Evolutionary conservation across 257 asterid genomes (phyloP), one percentile per base, ranked within the genome.

Genomic region (Solanum phureja): DNA sequence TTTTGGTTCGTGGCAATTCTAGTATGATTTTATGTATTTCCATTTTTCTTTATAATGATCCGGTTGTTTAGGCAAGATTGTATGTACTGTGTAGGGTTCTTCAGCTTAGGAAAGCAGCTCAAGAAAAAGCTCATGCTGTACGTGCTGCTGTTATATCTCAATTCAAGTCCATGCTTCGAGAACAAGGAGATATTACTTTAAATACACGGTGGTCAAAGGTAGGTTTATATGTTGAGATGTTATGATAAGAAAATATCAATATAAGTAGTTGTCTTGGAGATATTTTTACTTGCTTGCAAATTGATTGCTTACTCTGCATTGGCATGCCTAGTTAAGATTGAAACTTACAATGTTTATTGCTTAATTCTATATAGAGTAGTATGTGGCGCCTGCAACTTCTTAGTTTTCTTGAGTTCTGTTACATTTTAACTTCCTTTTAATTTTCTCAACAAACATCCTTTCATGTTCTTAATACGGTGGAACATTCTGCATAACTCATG

Each of bases 151-250:
- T 92, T 72, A 82, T 91, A 83, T 94, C 95, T 87, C 87, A 87
- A 91, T 97, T 97, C 92, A 97, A 91, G 92, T 93, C 93, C 75
- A 92, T 97, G 98, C 98, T 97, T 71, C 91, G 89, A 89, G 99
- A 96, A 68, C 94, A 86, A 31, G 95, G 92, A 91, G 95, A 92
- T 86, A 88, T 97, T 87, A 92, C 94, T 85, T 91, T 92, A 85
- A 90, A 81, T 86, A 93, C 98, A 49, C 96, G 98, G 87, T 97
- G 99, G 99, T 97, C 99, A 79, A 97, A 94, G 98, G 99, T 96
- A 89, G 49, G 89, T 84, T 83, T 83, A 35, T 60, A 13, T 73
- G 49, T 73, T 82, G 66, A 81, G 68, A 29, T 81, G 38, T 81
- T 31, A 49, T 49, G 69, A 19, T 52, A 29, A 81, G 42, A 81